Evolutionary conservation across 345 rosid genomes (phyloP), one percentile per base, ranked within the genome.

Genomic region (Leavenworthia alabamica): DNA sequence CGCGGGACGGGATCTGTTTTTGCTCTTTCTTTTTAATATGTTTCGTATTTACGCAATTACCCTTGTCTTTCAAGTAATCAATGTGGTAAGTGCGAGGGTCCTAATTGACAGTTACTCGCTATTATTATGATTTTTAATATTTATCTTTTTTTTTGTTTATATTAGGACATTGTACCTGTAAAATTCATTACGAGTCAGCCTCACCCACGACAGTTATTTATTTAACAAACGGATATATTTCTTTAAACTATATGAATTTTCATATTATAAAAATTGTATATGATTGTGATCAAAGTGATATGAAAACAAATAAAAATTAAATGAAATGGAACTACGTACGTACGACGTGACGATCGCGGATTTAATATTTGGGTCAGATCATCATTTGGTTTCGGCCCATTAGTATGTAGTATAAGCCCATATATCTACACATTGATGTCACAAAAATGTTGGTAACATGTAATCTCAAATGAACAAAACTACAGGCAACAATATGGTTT

Each of bases 1-100:
- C 65, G 75, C 75, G 75, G 75, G 75, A 71, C 60, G 51, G 35
- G 52, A 62, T 62, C 68, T 3, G 55, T 41, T 50, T 24, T 16
- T 4, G 1, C 3, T 1, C 28, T 26, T 26, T 6, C 8, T 5
- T 27, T 19, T 15, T 26, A 19, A 2, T 3, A 13, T 14, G 8
- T 24, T 24, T 22, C 0, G 3, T 28, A 40, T 4, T 49, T 40
- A 67, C 60, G 35, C n/a, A 36, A 44, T 0, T 44, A 0, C 16
- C 68, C 68, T 70, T 71, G 13, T 60, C 57, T 29, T 13, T 2
- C 0, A 31, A 3, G 48, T 60, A 71, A 71, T 54, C 70, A 32
- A 56, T 56, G 48, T 56, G 9, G 39, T 9, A 4, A 55, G 46
- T 40, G 5, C 40, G 29, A 45, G 12, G 58, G n/a, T 45, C 70